Conservation (phyloP, 495 filamentous ascomycete species). For the Tuber microsphaerosporum region DNA sequence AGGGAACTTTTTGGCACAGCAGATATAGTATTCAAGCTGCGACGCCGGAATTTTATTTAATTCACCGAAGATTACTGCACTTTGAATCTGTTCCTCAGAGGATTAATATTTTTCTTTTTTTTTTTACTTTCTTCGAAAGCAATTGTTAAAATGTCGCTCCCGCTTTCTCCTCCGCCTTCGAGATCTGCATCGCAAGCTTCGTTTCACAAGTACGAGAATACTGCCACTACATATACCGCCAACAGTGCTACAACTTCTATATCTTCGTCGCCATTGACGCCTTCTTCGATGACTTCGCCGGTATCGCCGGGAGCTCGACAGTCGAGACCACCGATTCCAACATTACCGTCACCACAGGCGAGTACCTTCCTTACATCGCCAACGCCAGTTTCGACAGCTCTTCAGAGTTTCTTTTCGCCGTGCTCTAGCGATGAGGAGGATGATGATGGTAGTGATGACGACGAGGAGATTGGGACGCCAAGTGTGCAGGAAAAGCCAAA, state of each 20-base stretch:
- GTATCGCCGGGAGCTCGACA: neutral
- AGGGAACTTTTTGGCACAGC: neutral
- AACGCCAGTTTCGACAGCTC: conserved; percentile 3
- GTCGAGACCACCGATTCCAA: conserved; percentile 11
- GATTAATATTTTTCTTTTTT: neutral
- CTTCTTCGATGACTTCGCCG: conserved; percentile 1
- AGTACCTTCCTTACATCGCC: conserved; percentile 13
- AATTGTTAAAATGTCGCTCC: conserved; percentile 19
- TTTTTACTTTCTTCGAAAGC: neutral
- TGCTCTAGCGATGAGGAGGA: conserved; percentile 18
- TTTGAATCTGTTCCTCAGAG: neutral
- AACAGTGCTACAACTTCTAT: neutral
- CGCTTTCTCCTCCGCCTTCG: conserved; percentile 22
- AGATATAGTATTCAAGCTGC: neutral
- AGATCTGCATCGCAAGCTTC: conserved; percentile 25
- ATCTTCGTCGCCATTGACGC: conserved; percentile 11
- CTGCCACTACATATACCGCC: conserved; percentile 3
- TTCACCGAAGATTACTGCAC: neutral
- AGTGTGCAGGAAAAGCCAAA: conserved; percentile 6
- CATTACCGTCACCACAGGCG: neutral
- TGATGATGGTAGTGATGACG: neutral
- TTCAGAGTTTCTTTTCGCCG: conserved; percentile 28
- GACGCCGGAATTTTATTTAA: neutral
- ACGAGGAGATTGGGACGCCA: conserved; percentile 3
- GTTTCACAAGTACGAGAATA: conserved; percentile 12